Base-by-base conservation (phyloP, 345 rosid species). In the Lenwebbia sp. region DNA sequence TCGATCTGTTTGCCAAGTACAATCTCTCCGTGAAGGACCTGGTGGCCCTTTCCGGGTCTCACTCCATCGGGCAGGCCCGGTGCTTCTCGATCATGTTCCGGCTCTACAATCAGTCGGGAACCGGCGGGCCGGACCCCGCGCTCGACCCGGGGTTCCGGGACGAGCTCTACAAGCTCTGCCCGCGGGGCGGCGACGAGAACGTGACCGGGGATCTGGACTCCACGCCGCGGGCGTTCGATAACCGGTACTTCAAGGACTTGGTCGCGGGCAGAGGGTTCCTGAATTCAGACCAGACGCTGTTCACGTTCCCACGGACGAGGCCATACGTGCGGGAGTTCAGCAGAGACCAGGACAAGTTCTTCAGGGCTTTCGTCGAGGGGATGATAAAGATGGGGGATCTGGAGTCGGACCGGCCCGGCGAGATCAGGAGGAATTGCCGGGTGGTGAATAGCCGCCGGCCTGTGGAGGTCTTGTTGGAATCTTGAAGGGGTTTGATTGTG, bases 41-140 rank as follows among this genome's bases (percentile, higher is more conserved):
- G 74, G 99, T 97, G 14, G 99, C 98, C 85, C 98, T 97, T 84
- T 97, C 99, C 0, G 99, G 99, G 17, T 94, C 99, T 81, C 99
- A 96, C 88, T 94, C 99, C 2, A 94, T 96, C 4, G 99, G 99
- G 51, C 87, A 96, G 88, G 99, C 87, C 54, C 89, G 99, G 84
- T 97, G 99, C 88, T 96, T 97, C 85, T 97, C 99, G 0, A 88
- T 97, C 86, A 89, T 95, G 91, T 94, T 91, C 76, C 91, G 99
- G 87, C 98, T 97, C 81, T 97, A 97, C 86, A 97, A 97, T 90
- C 99, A 96, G 84, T 96, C 98, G 5, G 99, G 97, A 3, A 84
- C 96, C 0, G 99, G 96, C 83, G 84, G 47, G 56, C 93, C 97
- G 0, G 99, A 97, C 90, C 95, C 96, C 13, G 84, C 93, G 5